These are phyloP conservation scores for Globisporangium iwayamae DNA, from an alignment of 352 stramenopile species.

Conservation along the genomic window DNA sequence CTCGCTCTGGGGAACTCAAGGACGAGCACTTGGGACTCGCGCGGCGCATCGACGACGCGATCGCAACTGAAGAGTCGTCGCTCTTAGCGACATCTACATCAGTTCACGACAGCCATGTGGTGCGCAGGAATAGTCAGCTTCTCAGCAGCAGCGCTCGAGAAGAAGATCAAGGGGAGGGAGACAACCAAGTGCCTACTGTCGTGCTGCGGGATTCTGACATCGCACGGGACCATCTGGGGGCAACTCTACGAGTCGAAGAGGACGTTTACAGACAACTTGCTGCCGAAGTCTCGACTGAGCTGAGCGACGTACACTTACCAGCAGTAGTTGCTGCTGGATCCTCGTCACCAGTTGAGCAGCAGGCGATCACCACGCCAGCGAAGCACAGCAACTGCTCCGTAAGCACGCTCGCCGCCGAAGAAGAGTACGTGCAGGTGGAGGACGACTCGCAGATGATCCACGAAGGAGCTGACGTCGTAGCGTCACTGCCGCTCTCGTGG, in stretches of 20 bases:
- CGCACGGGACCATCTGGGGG: background rate
- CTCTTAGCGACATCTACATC: constrained; percentile 5
- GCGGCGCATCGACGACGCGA: constrained; percentile 56
- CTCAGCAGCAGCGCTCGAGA: background rate
- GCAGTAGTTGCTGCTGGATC: background rate
- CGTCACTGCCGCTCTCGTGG: constrained; percentile 44
- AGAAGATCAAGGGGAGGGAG: background rate
- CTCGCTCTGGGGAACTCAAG: constrained; percentile 51
- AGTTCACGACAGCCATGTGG: constrained; percentile 11
- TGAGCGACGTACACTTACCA: background rate
- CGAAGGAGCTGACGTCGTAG: constrained; percentile 32
- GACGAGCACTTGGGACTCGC: constrained; percentile 63
- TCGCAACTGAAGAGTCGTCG: constrained; percentile 27
- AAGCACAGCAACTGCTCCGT: constrained; percentile 20
- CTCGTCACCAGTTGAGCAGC: background rate
- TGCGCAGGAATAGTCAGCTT: background rate
- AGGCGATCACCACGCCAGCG: background rate
- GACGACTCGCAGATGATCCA: constrained; percentile 13
- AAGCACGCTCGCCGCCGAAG: constrained; percentile 20
- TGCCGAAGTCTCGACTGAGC: background rate
- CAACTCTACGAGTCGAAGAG: background rate
- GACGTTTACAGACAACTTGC: background rate
- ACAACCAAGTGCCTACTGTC: constrained; percentile 19
- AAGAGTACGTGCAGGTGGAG: constrained; percentile 12
- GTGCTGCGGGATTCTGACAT: constrained; percentile 8